phyloP scores from a whole-genome alignment of 2,329 filamentous ascomycete species.

The Fusarium falciforme region DNA sequence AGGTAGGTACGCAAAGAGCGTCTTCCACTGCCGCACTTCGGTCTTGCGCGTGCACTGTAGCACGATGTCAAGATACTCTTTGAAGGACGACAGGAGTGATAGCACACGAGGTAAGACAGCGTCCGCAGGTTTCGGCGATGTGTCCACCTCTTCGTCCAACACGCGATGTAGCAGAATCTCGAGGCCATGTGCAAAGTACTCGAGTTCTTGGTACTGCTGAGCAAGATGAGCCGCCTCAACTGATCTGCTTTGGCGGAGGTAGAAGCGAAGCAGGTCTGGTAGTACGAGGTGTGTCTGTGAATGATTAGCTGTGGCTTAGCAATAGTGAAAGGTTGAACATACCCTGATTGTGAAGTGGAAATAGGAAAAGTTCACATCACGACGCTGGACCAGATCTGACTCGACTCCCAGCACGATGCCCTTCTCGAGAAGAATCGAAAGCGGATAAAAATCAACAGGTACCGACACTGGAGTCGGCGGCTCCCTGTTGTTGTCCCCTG shows the following conservation, averaged over 20 bases:
- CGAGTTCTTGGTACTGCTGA: conserved; percentile 85
- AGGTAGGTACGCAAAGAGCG: conserved; percentile 90
- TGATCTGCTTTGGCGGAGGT: conserved; percentile 81
- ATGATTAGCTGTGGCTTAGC: conserved; percentile 8
- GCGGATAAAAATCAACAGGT: conserved; percentile 92
- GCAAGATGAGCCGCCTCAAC: conserved; percentile 84
- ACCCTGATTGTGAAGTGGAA: conserved; percentile 90
- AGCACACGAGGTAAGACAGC: conserved; percentile 73
- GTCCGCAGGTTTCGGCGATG: conserved; percentile 70
- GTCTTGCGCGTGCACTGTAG: conserved; percentile 98
- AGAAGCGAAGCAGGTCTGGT: conserved; percentile 84
- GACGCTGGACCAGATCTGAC: conserved; percentile 90
- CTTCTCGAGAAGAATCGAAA: conserved; percentile 88
- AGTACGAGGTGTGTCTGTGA: conserved; percentile 89
- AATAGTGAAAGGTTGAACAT: conserved; percentile 50
- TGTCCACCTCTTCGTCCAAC: conserved; percentile 92
- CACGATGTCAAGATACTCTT: conserved; percentile 92
- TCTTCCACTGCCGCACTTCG: conserved; percentile 93
- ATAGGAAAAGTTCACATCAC: conserved; percentile 91
- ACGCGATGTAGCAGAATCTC: conserved; percentile 94
- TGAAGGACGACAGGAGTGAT: conserved; percentile 76
- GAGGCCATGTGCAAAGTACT: conserved; percentile 92
- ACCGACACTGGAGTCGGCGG: conserved; percentile 81
- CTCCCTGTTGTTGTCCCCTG: conserved; percentile 73
- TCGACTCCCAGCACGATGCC: conserved; percentile 92